Evolutionary conservation across 495 filamentous ascomycete genomes (phyloP), one percentile per base, ranked within the genome.

Genomic region (Neurospora sp.): DNA sequence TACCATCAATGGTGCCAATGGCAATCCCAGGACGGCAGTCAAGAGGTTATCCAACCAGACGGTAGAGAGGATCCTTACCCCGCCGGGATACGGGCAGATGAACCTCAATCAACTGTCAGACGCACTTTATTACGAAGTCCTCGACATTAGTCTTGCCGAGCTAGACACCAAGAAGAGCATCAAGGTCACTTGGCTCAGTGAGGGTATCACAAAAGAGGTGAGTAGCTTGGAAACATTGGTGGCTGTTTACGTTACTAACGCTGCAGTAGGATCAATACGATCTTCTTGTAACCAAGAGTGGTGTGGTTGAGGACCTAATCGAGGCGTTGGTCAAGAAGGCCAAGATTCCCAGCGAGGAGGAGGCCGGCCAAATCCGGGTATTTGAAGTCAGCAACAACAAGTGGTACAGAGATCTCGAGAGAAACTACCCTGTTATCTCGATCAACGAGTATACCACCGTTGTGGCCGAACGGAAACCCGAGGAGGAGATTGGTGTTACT

Each of bases 131-230:
- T 98, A 93, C 75, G 96, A 99, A 80, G 87, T 97, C 19, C 84
- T 99, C 38, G 96, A 99, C 69, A 94, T 97, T 83, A 97, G 93
- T 73, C 83, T 99, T 69, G 93, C 92, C 70, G 96, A 99, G 79
- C 86, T 94, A 42, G 96, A 99, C 76, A 94, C 91, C 38, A 94
- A 96, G 83, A 97, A 94, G 81, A 86, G 80, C 72, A 81, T 97
- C 74, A 94, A 92, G 79, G 82, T 99, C 48, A 92, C 86, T 8
- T 93, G 91, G 89, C 85, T 99, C 45, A 91, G 90, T 34, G 96
- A 99, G 73, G 96, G 96, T 34, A 92, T 97, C 74, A 86, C 88
- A 6, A 98, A 97, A 85, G 93, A 97, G 84, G 92, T 93, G 83
- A 81, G 86, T 24, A 39, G 95, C 36, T 91, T 97, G 73, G 86